These are phyloP conservation scores for Fusarium goolgardi DNA, from an alignment of 2,329 filamentous ascomycete genomes.

Conservation along the genomic window DNA sequence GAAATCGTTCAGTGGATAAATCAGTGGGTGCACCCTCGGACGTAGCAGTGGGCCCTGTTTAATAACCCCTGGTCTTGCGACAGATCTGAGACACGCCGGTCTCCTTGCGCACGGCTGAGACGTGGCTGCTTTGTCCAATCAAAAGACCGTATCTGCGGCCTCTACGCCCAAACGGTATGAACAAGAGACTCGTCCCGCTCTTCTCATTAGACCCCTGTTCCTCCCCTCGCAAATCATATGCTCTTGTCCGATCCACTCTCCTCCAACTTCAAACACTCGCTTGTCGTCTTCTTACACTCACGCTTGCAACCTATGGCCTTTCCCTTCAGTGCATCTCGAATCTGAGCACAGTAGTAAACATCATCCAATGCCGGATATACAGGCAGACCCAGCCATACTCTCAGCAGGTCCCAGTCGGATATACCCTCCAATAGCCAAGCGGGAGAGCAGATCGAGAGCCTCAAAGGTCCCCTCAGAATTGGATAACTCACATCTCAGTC, in stretches of 20 bases:
- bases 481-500: conserved; percentile 24
- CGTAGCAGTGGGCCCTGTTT: conserved; percentile 19
- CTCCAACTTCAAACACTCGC: conserved; percentile 47
- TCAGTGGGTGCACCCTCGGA: conserved; percentile 15
- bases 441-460: conserved; percentile 18
- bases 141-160: neutral
- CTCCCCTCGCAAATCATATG: conserved; percentile 42
- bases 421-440: conserved; percentile 38
- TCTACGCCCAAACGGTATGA: conserved; percentile 45
- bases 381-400: conserved; percentile 10
- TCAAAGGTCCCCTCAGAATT: conserved; percentile 12
- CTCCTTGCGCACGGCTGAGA: conserved; percentile 35
- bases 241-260: conserved; percentile 30
- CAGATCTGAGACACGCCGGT: conserved; percentile 57
- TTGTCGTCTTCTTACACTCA: conserved; percentile 34
- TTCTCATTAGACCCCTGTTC: conserved; percentile 30
- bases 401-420: conserved; percentile 15
- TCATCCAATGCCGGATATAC: conserved; percentile 22
- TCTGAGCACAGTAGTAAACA: conserved; percentile 22
- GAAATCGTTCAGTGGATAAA: conserved; percentile 13
- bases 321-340: conserved; percentile 23
- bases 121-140: conserved; percentile 29
- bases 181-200: conserved; percentile 41
- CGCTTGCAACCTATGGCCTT: conserved; percentile 28
- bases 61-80: conserved; percentile 51